phyloP scores from a whole-genome alignment of 139 green algal species.

The Chlamydomonas sphaeroides region DNA sequence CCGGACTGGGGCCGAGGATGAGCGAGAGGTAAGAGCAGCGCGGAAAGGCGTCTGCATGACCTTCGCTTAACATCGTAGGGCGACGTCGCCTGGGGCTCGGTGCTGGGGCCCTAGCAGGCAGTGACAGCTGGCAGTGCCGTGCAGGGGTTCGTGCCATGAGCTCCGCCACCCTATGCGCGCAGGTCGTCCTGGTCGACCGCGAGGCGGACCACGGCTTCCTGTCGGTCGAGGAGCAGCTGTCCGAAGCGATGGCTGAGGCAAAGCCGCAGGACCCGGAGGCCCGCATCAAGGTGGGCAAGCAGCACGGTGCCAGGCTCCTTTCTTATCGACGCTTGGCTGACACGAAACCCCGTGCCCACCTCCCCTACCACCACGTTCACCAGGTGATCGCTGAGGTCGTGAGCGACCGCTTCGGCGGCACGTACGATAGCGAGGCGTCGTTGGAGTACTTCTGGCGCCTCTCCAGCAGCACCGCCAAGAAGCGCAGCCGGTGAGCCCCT shows the following conservation, averaged over 20 bases:
- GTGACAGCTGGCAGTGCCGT: too few species aligned
- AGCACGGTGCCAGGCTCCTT: background rate
- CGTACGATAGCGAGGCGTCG: constrained; percentile 36
- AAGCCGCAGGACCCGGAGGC: constrained; percentile 5
- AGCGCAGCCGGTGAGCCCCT: constrained; percentile 28
- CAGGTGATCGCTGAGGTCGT: constrained; percentile 52
- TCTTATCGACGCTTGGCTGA: background rate
- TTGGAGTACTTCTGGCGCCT: constrained; percentile 46
- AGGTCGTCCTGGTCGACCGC: constrained; percentile 49
- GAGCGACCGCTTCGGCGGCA: constrained; percentile 43
- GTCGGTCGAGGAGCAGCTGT: constrained; percentile 20
- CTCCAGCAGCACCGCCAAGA: constrained; percentile 40
- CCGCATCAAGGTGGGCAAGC: constrained; percentile 22
- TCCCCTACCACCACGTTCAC: background rate
- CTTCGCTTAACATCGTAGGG: too few species aligned
- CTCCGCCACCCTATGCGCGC: background rate
- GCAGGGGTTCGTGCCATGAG: too few species aligned
- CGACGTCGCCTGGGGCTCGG: background rate
- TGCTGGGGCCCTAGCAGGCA: too few species aligned
- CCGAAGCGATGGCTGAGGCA: constrained; percentile 32
- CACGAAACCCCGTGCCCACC: background rate
- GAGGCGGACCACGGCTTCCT: constrained; percentile 31
- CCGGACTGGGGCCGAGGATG: constrained; percentile 23
- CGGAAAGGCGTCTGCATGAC: too few species aligned
- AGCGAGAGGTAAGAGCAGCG: constrained; percentile 38